Evolutionary conservation across 1,284 basidiomycete species (phyloP), one percentile per base, ranked within the genome.

Genomic region (Amylostereum areolatum): DNA sequence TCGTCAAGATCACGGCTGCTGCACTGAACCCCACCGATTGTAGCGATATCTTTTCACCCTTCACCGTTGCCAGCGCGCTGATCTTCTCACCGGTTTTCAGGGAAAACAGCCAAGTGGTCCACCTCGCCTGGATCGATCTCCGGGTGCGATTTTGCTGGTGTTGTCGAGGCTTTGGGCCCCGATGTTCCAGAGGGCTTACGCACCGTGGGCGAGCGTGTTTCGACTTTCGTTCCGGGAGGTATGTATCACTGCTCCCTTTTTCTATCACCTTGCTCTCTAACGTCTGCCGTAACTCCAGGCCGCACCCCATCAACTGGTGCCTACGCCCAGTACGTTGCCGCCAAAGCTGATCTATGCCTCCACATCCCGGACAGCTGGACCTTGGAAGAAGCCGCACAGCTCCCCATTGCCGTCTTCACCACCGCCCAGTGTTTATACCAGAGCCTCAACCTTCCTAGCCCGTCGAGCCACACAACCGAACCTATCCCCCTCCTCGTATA

Each of bases 1-100:
- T 48, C n/a, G 40, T 48, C 31, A 50, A 52, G 45, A 49, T 52
- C 37, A 35, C 41, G 30, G 51, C 51, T 32, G 32, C 31, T 11
- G 51, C 46, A 6, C 51, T 48, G 41, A 50, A 52, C n/a, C 46
- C 49, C 18, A 46, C 52, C 7, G 52, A 51, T 35, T 54, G 50
- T 51, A 24, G 39, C 46, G 28, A n/a, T 24, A 18, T 28, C 27
- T 27, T n/a, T 33, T 24, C 43, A 11, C n/a, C 8, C 9, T 28
- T 33, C 7, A 24, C 24, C 34, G 30, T 5, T 7, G 25, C 24
- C 8, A 11, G 24, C 24, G 30, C 9, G 12, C 29, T 18, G 18
- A 27, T 4, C 4, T 45, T 35, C 5, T 30, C 27, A 29, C n/a
- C 10, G 7, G 24, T 25, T 5, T 2, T 25, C 18, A 52, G 48